phyloP scores from a whole-genome alignment of 1,284 basidiomycete species.

The Spongispora temasekensis region DNA sequence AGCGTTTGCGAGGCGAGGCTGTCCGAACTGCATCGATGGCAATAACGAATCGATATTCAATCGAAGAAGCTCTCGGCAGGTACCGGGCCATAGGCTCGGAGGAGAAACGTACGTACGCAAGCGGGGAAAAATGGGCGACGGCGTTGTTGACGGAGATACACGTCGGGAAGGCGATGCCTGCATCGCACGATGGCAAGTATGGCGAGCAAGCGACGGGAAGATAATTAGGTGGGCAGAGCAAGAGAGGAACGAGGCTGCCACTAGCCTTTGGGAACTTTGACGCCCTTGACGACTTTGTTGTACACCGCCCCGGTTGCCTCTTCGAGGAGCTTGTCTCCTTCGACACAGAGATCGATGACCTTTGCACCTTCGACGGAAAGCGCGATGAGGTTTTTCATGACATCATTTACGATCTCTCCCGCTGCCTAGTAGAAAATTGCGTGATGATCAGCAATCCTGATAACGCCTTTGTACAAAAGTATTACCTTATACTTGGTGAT shows the following conservation, averaged over 20 bases:
- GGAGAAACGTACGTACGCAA: constrained; percentile 47
- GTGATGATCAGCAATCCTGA: constrained; percentile 10
- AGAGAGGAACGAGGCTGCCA: constrained; percentile 5
- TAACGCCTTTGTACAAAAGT: not conserved
- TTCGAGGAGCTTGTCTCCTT: constrained; percentile 92
- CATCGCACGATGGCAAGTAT: constrained; percentile 33
- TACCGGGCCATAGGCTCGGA: not conserved
- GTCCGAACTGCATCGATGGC: constrained; percentile 57
- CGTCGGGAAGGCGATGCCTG: constrained; percentile 94
- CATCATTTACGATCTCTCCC: constrained; percentile 86
- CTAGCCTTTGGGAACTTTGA: constrained; percentile 85
- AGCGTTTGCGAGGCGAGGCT: constrained; percentile 65
- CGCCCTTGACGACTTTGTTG: constrained; percentile 88
- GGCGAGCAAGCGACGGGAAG: not conserved
- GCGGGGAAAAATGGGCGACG: constrained; percentile 80
- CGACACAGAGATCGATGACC: constrained; percentile 87
- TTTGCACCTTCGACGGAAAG: constrained; percentile 81
- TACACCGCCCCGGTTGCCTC: constrained; percentile 83
- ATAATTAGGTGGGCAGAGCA: not conserved
- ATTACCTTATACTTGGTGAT: constrained; percentile 81
- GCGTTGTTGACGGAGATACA: constrained; percentile 91
- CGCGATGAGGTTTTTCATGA: constrained; percentile 84
- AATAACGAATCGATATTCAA: constrained; percentile 9
- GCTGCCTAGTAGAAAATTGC: constrained; percentile 61
- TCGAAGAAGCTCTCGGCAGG: constrained; percentile 1